Evolutionary conservation across 345 rosid species (phyloP), one percentile per base, ranked within the genome.

Genomic region (Brassica nigra): DNA sequence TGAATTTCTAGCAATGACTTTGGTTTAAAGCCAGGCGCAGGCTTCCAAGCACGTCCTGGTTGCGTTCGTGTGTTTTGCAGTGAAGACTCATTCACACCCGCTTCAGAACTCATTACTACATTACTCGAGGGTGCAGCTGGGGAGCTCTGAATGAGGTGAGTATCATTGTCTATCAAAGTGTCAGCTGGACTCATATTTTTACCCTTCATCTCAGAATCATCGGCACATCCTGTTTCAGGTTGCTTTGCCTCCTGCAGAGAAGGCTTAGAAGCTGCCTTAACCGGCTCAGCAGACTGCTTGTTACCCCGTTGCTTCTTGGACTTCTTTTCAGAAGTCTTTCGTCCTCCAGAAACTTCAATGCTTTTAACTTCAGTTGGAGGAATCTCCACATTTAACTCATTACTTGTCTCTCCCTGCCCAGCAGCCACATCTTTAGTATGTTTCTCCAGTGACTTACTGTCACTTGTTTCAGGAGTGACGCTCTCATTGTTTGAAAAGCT

Each of bases 1-100:
- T 96, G 99, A 85, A 96, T 96, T 86, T 96, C 99, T 84, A 96
- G 81, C 76, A 96, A 81, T 31, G 99, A 93, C 87, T 89, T 96
- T 11, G 97, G 88, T 86, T 88, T 96, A 86, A 90, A 88, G 80
- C 98, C 97, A 61, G 97, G 97, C 79, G 99, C 97, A 88, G 95
- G 92, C 85, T 90, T 93, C 99, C 99, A 96, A 68, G 95, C 97
- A 65, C 91, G 88, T 33, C 78, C 86, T 2, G 87, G 71, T 66
- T 80, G 85, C 28, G 83, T 55, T 68, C 78, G 84, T 66, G 81
- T n/a, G 71, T 55, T 82, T 67, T 73, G 88, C 69, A 47, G 65
- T 14, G 85, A 65, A 72, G 86, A 69, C 36, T 89, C 93, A 78
- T 66, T 77, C 78, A 52, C 63, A 52, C 33, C 27, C 61, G 49